Conservation (phyloP, 768 basidiomycete genomes). For the Podaxis sp. region DNA sequence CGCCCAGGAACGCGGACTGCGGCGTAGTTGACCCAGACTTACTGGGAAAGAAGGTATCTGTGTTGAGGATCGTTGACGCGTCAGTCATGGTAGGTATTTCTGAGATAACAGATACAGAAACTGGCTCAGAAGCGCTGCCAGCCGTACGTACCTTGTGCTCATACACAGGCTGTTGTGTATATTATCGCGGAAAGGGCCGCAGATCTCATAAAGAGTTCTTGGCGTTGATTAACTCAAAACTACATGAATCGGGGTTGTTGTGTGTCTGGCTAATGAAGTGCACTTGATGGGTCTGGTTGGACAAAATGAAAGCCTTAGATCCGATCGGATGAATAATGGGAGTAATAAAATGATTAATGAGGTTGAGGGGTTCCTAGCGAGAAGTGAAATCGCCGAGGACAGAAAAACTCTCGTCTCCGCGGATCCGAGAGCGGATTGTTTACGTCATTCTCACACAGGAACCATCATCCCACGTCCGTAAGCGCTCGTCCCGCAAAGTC, state of each 20-base stretch:
- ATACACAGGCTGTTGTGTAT: conserved; percentile 2
- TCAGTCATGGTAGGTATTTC: conserved; percentile 26
- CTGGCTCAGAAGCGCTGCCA: neutral
- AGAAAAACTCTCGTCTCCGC: neutral
- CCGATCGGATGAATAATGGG: no score
- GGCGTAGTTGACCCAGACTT: conserved; percentile 36
- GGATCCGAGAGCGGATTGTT: no score
- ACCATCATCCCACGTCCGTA: neutral
- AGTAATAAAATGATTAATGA: no score
- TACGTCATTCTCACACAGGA: neutral
- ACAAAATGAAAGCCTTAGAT: no score
- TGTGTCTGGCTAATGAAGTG: no score
- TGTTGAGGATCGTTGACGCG: conserved; percentile 34
- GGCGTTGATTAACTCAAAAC: neutral
- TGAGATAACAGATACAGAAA: neutral
- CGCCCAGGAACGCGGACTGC: conserved; percentile 17
- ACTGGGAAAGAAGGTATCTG: conserved; percentile 27
- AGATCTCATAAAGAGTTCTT: conserved; percentile 2
- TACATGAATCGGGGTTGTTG: no score
- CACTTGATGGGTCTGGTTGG: no score
- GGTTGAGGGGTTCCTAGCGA: no score
- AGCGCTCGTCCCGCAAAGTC: no score
- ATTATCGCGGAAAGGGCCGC: conserved; percentile 12
- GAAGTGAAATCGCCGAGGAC: neutral
- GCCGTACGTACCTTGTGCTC: conserved; percentile 1